phyloP scores from a whole-genome alignment of 495 filamentous ascomycete species.

The Penicillium macrosclerotiorum region DNA sequence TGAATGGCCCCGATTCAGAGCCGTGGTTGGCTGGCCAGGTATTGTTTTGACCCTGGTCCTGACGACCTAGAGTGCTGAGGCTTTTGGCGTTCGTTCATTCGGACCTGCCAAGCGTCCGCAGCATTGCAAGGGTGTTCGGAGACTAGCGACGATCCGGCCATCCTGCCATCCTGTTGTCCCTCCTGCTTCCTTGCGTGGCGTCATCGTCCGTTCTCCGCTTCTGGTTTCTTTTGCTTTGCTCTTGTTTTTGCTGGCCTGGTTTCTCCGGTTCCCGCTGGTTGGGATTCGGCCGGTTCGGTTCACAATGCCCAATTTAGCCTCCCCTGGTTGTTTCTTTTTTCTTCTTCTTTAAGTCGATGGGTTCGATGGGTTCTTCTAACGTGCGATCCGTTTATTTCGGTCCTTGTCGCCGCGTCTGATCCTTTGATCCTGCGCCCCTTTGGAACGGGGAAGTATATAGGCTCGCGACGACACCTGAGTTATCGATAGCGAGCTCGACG shows the following conservation, averaged over 20 bases:
- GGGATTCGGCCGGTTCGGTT: background rate
- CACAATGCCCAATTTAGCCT: background rate
- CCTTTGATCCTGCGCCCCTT: too few species aligned
- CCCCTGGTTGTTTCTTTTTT: background rate
- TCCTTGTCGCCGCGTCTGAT: too few species aligned
- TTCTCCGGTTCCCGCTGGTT: background rate
- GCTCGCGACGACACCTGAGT: too few species aligned
- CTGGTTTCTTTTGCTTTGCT: too few species aligned
- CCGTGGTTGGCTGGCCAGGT: too few species aligned
- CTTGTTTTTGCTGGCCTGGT: too few species aligned
- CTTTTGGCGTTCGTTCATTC: background rate
- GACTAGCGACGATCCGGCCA: constrained; percentile 7
- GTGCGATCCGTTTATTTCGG: too few species aligned
- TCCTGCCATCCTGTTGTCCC: background rate
- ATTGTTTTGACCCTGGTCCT: too few species aligned
- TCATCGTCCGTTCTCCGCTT: constrained; percentile 1
- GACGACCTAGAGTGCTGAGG: background rate
- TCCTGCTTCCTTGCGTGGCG: constrained; percentile 12
- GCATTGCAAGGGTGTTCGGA: constrained; percentile 2
- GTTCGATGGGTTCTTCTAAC: too few species aligned
- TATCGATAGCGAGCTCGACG: too few species aligned
- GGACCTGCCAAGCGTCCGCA: background rate
- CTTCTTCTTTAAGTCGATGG: background rate
- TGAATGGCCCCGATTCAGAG: too few species aligned
- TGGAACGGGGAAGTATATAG: too few species aligned